These are phyloP conservation scores for Cajanus cajan DNA, from an alignment of 306 rosid genomes.

Conservation along the genomic window DNA sequence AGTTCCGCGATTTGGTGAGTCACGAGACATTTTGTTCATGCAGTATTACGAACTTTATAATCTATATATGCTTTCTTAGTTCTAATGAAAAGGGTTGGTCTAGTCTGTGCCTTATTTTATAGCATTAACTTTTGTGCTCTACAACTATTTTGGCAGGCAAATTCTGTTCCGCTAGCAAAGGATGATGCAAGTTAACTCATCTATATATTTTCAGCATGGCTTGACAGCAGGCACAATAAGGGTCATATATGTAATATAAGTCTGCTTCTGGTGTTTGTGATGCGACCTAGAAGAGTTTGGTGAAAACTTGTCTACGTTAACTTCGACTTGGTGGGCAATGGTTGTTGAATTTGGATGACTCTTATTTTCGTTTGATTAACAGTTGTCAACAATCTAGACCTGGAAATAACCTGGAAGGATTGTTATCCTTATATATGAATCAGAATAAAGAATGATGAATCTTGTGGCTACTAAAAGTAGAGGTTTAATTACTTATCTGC, in stretches of 20 bases:
- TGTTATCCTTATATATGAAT: not conserved
- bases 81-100: not conserved
- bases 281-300: not conserved
- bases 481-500: too few relatives aligned
- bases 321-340: not conserved
- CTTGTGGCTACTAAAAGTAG: not conserved
- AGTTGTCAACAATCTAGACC: not conserved
- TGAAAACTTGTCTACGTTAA: constrained; percentile 6
- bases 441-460: not conserved
- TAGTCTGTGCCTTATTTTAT: not conserved
- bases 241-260: constrained; percentile 31
- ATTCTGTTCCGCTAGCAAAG: constrained; percentile 59
- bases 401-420: not conserved
- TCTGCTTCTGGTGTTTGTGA: constrained; percentile 24
- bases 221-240: constrained; percentile 22
- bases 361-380: not conserved
- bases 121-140: not conserved
- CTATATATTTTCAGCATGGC: not conserved
- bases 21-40: not conserved
- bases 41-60: not conserved
- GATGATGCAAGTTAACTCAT: constrained; percentile 49
- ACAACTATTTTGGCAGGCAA: constrained; percentile 53
- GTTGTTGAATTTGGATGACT: not conserved
- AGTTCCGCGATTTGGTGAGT: constrained; percentile 93
- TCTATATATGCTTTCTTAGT: not conserved